phyloP scores from a whole-genome alignment of 1,139 yeast species.

The Tardiomyces blankii region DNA sequence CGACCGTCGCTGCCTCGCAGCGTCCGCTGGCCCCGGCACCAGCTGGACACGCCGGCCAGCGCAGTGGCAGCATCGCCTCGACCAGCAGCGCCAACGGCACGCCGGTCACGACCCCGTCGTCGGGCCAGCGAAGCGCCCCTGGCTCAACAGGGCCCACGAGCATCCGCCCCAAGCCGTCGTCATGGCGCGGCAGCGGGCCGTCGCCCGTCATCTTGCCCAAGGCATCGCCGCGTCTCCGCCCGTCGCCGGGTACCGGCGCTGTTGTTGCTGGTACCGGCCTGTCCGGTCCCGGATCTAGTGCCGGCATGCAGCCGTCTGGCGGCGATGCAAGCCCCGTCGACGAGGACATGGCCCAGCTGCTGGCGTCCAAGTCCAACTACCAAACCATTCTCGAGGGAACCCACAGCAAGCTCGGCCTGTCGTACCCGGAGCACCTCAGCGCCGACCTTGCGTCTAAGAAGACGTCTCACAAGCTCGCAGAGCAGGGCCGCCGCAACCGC shows the following conservation, averaged over 20 bases:
- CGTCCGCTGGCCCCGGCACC: background rate
- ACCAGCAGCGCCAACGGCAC: background rate
- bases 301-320: too few species aligned
- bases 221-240: background rate
- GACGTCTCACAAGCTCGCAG: slow-evolving; percentile 86
- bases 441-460: slow-evolving; percentile 31
- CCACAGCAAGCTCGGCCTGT: slow-evolving; percentile 30
- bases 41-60: background rate
- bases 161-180: background rate
- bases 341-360: slow-evolving; percentile 21
- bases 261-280: too few species aligned
- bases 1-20: background rate
- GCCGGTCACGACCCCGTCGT: background rate
- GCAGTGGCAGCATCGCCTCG: background rate
- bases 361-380: slow-evolving; percentile 32
- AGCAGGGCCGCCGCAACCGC: slow-evolving; percentile 89
- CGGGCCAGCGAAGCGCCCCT: background rate
- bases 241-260: background rate
- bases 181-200: background rate
- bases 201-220: background rate
- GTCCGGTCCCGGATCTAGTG: too few species aligned
- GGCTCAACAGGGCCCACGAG: background rate
- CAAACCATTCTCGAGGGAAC: slow-evolving; percentile 35
- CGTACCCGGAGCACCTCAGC: slow-evolving; percentile 30
- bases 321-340: slow-evolving; percentile 1